Base-by-base conservation (phyloP, 169 alveolate species). In the Neospora caninum region DNA sequence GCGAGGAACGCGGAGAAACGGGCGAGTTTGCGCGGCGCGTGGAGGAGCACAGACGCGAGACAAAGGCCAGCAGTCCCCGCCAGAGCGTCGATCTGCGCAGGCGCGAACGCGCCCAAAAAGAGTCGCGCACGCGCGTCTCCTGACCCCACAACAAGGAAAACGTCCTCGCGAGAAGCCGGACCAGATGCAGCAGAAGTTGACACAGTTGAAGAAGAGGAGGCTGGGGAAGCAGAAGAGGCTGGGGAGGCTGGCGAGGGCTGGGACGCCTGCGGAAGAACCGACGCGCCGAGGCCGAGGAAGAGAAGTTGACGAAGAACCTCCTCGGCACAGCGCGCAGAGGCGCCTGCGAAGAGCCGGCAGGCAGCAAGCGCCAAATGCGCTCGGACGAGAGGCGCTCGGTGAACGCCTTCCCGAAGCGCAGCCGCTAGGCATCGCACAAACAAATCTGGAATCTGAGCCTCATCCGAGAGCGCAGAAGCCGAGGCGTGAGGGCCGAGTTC, bases 51-150 rank as follows among this genome's bases (percentile, higher is more conserved):
- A 36, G 42, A 29, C 34, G 43, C 2, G 41, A 82, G 89, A 36
- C 69, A 41, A n/a, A 82, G 38, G 67, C 54, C 89, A 1, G 89
- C 89, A 10, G 86, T 29, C 45, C 49, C 86, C 18, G 86, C 73
- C n/a, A 64, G 25, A 67, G 88, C 78, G 34, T 27, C 80, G 22
- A 41, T 6, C 25, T 39, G 38, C 88, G 70, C 45, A 49, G 88
- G 88, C 25, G 67, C 70, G 49, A 89, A 41, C 88, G n/a, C 4
- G 70, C 70, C 45, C 70, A 39, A 36, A 4, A 0, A 41, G 0
- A 20, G 29, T 49, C 31, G n/a, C n/a, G 1, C 73, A 29, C 73
- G 31, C 73, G 4, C n/a, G 7, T 49, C 58, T 49, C 58, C 58
- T 7, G 58, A 49, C 22, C 58, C 58, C 4, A 49, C 22, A 4